phyloP scores from a whole-genome alignment of 116 monocot genomes.

The Phalaenopsis hybrid region DNA sequence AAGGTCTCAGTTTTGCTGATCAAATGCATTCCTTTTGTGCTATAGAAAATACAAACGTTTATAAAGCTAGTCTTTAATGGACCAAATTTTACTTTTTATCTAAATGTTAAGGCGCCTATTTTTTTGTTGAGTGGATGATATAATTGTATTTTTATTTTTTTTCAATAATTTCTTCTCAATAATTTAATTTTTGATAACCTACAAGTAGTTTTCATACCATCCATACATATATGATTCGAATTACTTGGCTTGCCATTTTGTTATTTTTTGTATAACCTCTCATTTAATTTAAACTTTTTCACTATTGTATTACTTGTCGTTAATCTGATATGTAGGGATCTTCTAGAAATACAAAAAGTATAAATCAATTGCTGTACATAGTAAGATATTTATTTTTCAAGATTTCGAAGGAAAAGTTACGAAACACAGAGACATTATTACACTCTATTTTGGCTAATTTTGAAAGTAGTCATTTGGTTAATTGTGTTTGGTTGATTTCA shows the following conservation, averaged over 20 bases:
- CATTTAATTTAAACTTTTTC: neutral
- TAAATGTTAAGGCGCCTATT: neutral
- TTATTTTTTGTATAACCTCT: neutral
- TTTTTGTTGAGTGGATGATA: neutral
- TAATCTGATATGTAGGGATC: neutral
- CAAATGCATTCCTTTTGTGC: neutral
- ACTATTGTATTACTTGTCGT: neutral
- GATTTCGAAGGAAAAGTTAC: no score
- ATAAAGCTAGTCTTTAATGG: neutral
- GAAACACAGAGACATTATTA: no score
- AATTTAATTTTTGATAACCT: neutral
- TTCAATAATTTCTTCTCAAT: neutral
- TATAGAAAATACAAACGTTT: neutral
- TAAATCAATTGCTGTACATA: no score
- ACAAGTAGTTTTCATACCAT: neutral
- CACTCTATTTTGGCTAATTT: no score
- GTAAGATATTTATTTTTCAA: no score
- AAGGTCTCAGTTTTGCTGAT: neutral
- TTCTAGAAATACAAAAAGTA: no score
- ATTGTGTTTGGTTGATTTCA: no score
- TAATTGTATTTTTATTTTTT: neutral
- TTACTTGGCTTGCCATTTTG: neutral
- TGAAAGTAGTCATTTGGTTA: no score
- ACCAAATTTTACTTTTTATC: no score
- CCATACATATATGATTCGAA: neutral